These are phyloP conservation scores for Venturia aucupariae DNA, from an alignment of 2,329 filamentous ascomycete species.

Conservation along the genomic window DNA sequence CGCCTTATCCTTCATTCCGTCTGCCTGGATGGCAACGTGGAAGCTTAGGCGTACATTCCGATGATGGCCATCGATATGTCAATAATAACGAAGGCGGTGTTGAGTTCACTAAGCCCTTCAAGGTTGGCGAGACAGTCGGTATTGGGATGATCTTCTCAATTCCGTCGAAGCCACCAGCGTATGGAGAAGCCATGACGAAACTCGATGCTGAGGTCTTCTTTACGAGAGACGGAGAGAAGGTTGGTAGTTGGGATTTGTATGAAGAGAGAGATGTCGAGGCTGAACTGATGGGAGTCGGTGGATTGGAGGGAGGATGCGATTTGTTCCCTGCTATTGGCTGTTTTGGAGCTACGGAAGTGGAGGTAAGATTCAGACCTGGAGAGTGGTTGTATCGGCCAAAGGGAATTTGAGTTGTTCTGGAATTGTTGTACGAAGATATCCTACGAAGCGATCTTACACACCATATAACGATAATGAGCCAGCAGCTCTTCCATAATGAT, in stretches of 20 bases:
- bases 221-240: slow-evolving; percentile 53
- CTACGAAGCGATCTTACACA: background rate
- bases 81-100: slow-evolving; percentile 67
- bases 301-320: slow-evolving; percentile 63
- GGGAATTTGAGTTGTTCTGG: background rate
- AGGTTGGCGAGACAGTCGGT: slow-evolving; percentile 57
- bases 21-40: slow-evolving; percentile 75
- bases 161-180: slow-evolving; percentile 27
- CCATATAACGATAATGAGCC: background rate
- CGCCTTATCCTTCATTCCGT: slow-evolving; percentile 68
- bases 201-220: slow-evolving; percentile 57
- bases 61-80: slow-evolving; percentile 68
- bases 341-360: slow-evolving; percentile 59
- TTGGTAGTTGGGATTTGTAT: slow-evolving; percentile 60
- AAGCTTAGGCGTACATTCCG: slow-evolving; percentile 66
- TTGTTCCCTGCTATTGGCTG: slow-evolving; percentile 62
- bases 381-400: slow-evolving; percentile 44
- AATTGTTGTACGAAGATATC: background rate
- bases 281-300: slow-evolving; percentile 51
- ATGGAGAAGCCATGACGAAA: slow-evolving; percentile 16
- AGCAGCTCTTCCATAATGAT: too few species aligned
- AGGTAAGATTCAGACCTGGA: slow-evolving; percentile 52
- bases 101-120: slow-evolving; percentile 56
- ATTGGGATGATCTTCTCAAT: slow-evolving; percentile 57
- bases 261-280: slow-evolving; percentile 60